Base-by-base conservation (phyloP, 2,329 filamentous ascomycete genomes). In the Microsporum canis region DNA sequence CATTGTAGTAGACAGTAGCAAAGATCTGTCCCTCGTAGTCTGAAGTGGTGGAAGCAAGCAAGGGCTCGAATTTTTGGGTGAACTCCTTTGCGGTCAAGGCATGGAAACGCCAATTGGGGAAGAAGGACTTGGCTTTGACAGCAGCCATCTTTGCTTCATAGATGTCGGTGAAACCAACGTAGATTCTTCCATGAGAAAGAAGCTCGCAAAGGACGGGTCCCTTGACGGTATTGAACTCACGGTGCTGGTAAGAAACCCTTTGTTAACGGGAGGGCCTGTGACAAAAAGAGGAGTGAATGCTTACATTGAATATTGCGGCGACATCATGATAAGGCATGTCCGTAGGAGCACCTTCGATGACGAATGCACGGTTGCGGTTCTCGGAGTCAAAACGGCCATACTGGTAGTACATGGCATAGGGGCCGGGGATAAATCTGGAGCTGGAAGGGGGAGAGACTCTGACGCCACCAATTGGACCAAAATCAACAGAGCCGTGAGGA, bases 121-220 rank as follows among this genome's bases (percentile, higher is more conserved):
- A 73, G 38, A 74, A 70, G 17, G 78, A 65, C 1, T 75, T 72
- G 33, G 81, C 69, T 58, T 79, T 79, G 10, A 78, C 73, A 61
- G 78, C 75, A 5, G 80, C 77, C 36, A 77, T 75, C 59, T 77
- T 79, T 5, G 84, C 78, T 69, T 87, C 84, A 57, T 82, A 78
- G 57, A 86, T 80, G 66, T 88, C 84, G 5, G 77, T 73, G 66
- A 87, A 85, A 3, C 78, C 79, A 29, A 85, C 72, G 61, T 79
- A 81, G 34, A 84, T 76, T 57, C 74, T 78, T 3, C 77, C 76
- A 51, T 67, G 67, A 53, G 69, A 67, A 57, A 64, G 65, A 31
- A 77, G 64, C 36, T 73, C 70, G 31, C 67, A 69, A 41, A 75
- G 68, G 55, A 74, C 69, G 60, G 76, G 71, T 14, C 71, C 69